Base-by-base conservation (phyloP, 2,329 filamentous ascomycete genomes). In the Blastomyces parvus region DNA sequence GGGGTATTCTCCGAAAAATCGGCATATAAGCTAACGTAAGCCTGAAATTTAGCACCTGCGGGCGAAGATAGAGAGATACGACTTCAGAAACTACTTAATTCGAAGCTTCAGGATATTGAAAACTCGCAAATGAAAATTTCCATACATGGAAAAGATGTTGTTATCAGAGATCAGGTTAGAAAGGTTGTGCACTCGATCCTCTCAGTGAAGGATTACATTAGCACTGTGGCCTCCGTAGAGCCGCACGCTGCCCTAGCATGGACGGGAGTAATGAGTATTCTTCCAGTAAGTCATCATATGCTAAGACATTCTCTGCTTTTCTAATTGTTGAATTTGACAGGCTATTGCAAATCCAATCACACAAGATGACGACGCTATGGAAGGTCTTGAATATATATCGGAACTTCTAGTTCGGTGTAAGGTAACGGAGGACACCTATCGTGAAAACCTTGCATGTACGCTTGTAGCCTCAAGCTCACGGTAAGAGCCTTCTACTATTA, bases 391-490 rank as follows among this genome's bases (percentile, higher is more conserved):
- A 46, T 42, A 59, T 25, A 44, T 59, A 25, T 59, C 56, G 17
- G 40, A 59, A 27, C 56, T 59, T 59, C 40, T 59, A 3, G 40
- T 59, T 59, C 56, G 56, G 38, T 59, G 56, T 38, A 59, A 59
- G 38, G 56, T 59, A 3, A 59, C 22, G n/a, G 56, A 59, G 38
- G 56, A 59, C 25, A 42, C 38, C 8, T 59, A 59, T 42, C 36
- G 38, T 19, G 56, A 59, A 25, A 59, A 44, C 38, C 40, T 59
- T 42, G 56, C 36, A 11, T 44, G 33, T 59, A 27, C 25, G 56
- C 56, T 59, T 40, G 14, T 22, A 30, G 7, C 33, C 30, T 42
- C 56, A 46, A 44, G 27, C 25, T 19, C 56, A 59, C n/a, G 36
- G 56, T 56, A 56, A 56, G 14, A 52, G 5, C 13, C 8, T 17